Percentiles rank a stretch among this genome's conserved stretches.
Conservation (phyloP, 2,329 filamentous ascomycete species). For the Monosporascus ibericus region DNA sequence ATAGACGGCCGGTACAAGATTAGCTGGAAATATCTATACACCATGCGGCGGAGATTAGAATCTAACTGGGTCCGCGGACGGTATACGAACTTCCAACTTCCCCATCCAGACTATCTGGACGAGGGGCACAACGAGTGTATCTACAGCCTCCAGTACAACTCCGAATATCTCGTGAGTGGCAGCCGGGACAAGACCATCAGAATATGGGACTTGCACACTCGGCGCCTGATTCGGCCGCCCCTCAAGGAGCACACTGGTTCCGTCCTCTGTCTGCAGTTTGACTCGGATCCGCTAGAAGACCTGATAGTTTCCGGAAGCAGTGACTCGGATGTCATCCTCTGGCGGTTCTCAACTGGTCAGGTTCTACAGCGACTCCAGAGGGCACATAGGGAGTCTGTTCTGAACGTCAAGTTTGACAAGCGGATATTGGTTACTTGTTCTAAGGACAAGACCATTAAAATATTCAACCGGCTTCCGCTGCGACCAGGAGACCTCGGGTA, state of each 20-base stretch:
- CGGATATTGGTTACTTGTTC: slow-evolving; percentile 92
- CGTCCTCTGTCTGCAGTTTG: slow-evolving; percentile 92
- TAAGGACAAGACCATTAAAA: slow-evolving; percentile 94
- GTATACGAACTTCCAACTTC: slow-evolving; percentile 82
- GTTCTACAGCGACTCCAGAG: slow-evolving; percentile 67
- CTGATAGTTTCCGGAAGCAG: slow-evolving; percentile 94
- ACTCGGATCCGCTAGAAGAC: slow-evolving; percentile 79
- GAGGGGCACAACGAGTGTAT: slow-evolving; percentile 91
- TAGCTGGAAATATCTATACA: slow-evolving; percentile 92
- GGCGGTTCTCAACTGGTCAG: slow-evolving; percentile 87
- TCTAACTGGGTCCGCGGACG: slow-evolving; percentile 84
- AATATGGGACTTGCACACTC: slow-evolving; percentile 83
- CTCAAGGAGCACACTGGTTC: slow-evolving; percentile 75
- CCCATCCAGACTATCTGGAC: slow-evolving; percentile 70
- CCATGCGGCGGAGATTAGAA: slow-evolving; percentile 77
- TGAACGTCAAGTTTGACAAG: slow-evolving; percentile 90
- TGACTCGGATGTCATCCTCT: slow-evolving; percentile 84
- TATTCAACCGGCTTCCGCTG: slow-evolving; percentile 80
- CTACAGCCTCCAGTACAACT: slow-evolving; percentile 86
- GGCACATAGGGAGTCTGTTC: slow-evolving; percentile 83
- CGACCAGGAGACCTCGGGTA: slow-evolving; percentile 54
- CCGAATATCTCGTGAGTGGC: slow-evolving; percentile 83
- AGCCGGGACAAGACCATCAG: slow-evolving; percentile 84
- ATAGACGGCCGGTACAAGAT: slow-evolving; percentile 52
- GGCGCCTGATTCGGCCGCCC: slow-evolving; percentile 68